Percentiles rank a stretch among this genome's conserved stretches.
These are phyloP conservation scores for Forsythia viridissima DNA, from an alignment of 257 asterid genomes.

Conservation along the genomic window DNA sequence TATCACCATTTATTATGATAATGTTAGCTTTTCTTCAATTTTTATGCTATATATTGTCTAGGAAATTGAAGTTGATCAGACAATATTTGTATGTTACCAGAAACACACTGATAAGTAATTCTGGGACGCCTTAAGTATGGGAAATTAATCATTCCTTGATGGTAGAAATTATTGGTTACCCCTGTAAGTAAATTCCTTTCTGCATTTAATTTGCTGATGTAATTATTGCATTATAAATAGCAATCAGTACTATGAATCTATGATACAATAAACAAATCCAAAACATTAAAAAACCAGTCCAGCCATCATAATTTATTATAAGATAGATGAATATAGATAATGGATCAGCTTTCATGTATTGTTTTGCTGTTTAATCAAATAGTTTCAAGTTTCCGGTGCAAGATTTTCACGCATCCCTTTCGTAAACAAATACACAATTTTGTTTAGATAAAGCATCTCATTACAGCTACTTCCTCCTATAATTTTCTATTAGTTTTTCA, in stretches of 20 bases:
- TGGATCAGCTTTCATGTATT: too few species aligned
- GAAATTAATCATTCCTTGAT: neutral
- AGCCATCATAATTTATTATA: neutral
- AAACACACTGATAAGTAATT: neutral
- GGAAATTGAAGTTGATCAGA: neutral
- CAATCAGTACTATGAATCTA: neutral
- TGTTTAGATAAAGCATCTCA: too few species aligned
- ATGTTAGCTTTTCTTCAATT: neutral
- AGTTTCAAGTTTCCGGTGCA: neutral
- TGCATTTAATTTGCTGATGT: neutral
- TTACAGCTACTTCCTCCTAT: too few species aligned
- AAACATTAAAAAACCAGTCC: neutral
- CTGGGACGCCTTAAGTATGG: neutral
- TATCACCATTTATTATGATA: neutral
- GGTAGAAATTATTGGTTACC: neutral
- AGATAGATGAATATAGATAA: too few species aligned
- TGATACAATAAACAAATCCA: neutral
- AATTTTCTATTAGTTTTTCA: too few species aligned
- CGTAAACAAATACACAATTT: too few species aligned
- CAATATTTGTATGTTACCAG: neutral
- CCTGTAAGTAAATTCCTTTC: neutral
- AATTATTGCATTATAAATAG: neutral
- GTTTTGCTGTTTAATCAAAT: too few species aligned
- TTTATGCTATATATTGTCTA: neutral
- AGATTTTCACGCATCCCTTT: too few species aligned